Base-by-base conservation (phyloP, 129 eudicot genomes). In the Helianthus tuberosus region DNA sequence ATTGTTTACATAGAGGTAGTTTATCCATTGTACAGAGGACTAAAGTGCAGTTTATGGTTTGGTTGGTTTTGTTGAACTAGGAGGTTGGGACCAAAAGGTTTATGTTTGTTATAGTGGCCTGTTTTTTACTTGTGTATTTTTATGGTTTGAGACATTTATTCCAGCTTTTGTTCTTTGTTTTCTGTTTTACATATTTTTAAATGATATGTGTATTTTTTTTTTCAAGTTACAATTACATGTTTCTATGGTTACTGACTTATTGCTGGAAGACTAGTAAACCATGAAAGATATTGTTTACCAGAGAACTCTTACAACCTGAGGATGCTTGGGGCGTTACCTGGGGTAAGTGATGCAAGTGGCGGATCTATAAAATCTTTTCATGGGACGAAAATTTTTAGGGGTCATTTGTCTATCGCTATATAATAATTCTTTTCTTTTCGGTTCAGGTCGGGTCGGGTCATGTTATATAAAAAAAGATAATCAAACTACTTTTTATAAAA, bases 11-110 rank as follows among this genome's bases (percentile, higher is more conserved):
- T 62, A 62, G 52, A 44, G 41, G 36, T 41, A 8, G n/a, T 48
- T 74, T 62, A 11, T 62, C n/a, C n/a, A 8, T 27, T 74, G 78
- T 74, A 74, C 71, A 74, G 69, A 61, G 5, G 61, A 73, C 50
- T 32, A 48, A 38, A 60, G 8, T 61, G 50, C 11, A 16, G 17
- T 32, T 74, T 63, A 15, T 32, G 70, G 63, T 63, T 63, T 48
- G 50, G 8, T 73, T 73, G 69, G 43, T 61, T 73, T 73, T 62
- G 47, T 13, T 73, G 57, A 27, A 47, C 27, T 71, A 58, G 75
- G 64, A 57, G 27, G 58, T 61, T 59, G 50, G 44, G 77, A 44
- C 50, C 58, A 52, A 60, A 72, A 59, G 20, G 47, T 72, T 59
- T 72, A 6, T 43, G 67, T 57, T 43, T 72, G 67, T 23, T 58